These are phyloP conservation scores for Trichaptum fuscoviolaceum DNA, from an alignment of 768 basidiomycete species.

Conservation along the genomic window DNA sequence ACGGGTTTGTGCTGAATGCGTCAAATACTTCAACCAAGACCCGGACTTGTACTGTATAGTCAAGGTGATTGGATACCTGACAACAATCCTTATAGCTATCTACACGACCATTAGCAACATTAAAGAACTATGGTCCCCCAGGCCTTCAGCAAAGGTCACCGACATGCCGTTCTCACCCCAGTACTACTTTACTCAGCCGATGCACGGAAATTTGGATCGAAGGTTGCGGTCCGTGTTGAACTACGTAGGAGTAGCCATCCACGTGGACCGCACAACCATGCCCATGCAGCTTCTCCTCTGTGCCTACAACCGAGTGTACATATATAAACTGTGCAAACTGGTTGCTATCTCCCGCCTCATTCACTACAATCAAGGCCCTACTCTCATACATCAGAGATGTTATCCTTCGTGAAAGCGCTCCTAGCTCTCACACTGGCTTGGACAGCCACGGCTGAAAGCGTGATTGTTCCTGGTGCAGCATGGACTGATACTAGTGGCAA, in stretches of 20 bases:
- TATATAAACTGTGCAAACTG: not conserved
- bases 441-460: slow-evolving; percentile 13
- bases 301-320: not conserved
- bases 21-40: not conserved
- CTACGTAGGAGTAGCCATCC: not conserved
- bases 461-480: slow-evolving; percentile 56
- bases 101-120: too few relatives aligned
- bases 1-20: not conserved
- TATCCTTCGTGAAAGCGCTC: not conserved
- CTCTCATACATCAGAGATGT: not conserved
- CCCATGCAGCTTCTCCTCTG: not conserved
- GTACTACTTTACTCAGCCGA: not conserved
- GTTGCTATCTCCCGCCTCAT: not conserved
- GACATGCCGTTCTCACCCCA: not conserved
- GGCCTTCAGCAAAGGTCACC: too few relatives aligned
- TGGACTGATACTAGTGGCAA: slow-evolving; percentile 61
- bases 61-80: not conserved
- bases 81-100: not conserved
- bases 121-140: too few relatives aligned
- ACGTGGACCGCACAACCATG: not conserved
- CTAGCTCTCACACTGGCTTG: not conserved
- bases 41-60: not conserved
- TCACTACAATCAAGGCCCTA: not conserved
- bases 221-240: not conserved
- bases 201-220: not conserved